Evolutionary conservation across 805 yeast species (phyloP).

Genomic region (Wickerhamomyces sydowiorum): DNA sequence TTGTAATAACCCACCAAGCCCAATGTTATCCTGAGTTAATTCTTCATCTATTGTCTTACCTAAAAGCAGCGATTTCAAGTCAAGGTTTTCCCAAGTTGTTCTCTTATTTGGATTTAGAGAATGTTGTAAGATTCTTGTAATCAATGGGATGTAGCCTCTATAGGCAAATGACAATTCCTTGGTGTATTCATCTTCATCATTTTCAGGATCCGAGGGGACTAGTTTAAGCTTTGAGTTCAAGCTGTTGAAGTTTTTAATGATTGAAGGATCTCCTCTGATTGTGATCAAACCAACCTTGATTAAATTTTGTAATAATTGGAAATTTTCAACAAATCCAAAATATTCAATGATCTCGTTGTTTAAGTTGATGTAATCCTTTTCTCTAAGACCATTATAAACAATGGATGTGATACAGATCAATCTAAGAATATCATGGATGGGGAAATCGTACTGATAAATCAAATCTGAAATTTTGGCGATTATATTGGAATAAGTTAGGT

Average conservation of each 20-base stretch:
- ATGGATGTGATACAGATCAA: slow-evolving; percentile 54
- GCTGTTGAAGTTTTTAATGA: slow-evolving; percentile 28
- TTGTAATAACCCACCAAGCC: slow-evolving; percentile 15
- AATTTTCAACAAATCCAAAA: slow-evolving; percentile 58
- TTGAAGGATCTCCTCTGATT: slow-evolving; percentile 25
- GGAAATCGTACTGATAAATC: slow-evolving; percentile 35
- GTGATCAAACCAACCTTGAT: slow-evolving; percentile 39
- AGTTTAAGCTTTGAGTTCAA: slow-evolving; percentile 39
- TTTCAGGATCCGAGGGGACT: slow-evolving; percentile 34
- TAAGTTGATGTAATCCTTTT: slow-evolving; percentile 51
- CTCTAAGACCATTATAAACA: slow-evolving; percentile 63
- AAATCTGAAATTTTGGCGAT: slow-evolving; percentile 40
- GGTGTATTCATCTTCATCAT: slow-evolving; percentile 25
- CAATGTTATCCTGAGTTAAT: slow-evolving; percentile 8
- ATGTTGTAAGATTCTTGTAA: slow-evolving; percentile 62
- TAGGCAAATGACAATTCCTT: slow-evolving; percentile 55
- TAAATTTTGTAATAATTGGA: slow-evolving; percentile 42
- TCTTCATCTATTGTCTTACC: slow-evolving; percentile 30
- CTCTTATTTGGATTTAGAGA: slow-evolving; percentile 38
- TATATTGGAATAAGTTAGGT: slow-evolving; percentile 32
- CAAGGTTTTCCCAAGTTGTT: slow-evolving; percentile 33
- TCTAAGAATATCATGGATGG: slow-evolving; percentile 40
- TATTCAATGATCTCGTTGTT: slow-evolving; percentile 51
- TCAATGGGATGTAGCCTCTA: slow-evolving; percentile 79
- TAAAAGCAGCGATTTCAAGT: slow-evolving; percentile 26